Conservation (phyloP, 495 filamentous ascomycete genomes). For the Podospora fimiseda region DNA sequence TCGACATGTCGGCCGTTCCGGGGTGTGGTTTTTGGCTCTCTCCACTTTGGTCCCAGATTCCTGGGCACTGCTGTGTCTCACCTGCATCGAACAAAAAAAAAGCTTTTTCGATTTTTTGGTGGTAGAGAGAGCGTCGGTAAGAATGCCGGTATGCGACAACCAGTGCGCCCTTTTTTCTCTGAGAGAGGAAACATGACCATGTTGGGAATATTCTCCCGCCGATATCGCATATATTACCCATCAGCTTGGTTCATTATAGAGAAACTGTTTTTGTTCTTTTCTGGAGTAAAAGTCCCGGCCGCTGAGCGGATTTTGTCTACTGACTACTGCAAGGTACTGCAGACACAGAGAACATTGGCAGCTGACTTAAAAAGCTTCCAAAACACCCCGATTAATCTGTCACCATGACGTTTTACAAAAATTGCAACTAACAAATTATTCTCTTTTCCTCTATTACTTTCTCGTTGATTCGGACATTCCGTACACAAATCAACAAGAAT, state of each 20-base stretch:
- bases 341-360: not conserved
- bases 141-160: not conserved
- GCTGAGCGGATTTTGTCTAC: too few species aligned
- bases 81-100: not conserved
- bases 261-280: too few species aligned
- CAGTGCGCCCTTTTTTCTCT: not conserved
- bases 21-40: not conserved
- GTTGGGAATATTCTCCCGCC: not conserved
- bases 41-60: not conserved
- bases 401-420: not conserved
- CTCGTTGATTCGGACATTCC: too few species aligned
- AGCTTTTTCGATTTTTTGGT: not conserved
- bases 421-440: too few species aligned
- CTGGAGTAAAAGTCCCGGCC: too few species aligned
- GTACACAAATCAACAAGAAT: too few species aligned
- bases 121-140: not conserved
- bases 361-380: not conserved
- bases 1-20: not conserved
- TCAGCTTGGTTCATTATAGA: too few species aligned
- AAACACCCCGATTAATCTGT: not conserved
- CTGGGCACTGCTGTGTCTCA: not conserved
- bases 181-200: not conserved
- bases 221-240: not conserved
- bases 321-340: too few species aligned
- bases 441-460: too few species aligned